Conservation (phyloP, 768 basidiomycete genomes). For the Suillus bovinus region DNA sequence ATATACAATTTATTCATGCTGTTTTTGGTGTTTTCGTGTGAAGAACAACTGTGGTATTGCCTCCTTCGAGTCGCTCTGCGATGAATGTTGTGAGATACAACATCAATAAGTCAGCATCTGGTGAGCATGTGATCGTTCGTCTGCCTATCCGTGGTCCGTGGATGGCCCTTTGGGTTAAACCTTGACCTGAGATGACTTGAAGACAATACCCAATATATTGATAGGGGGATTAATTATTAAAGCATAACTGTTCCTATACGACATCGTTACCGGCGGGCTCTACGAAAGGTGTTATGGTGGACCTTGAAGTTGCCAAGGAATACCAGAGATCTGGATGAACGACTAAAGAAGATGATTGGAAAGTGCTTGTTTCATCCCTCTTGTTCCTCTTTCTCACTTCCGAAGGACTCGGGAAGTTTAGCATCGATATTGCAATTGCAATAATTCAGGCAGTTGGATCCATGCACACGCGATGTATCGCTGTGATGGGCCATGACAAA, state of each 20-base stretch:
- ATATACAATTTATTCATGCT: not conserved
- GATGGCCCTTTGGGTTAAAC: not conserved
- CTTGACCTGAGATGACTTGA: not conserved
- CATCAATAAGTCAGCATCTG: not conserved
- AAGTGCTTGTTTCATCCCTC: not conserved
- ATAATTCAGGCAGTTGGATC: not conserved
- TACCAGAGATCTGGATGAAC: not conserved
- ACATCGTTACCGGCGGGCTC: not conserved
- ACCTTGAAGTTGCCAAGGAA: not conserved
- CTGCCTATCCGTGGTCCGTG: constrained; percentile 14
- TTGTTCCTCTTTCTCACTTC: not conserved
- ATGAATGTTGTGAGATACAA: not conserved
- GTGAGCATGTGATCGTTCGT: not conserved
- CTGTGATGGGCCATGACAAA: not conserved
- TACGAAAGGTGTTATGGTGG: not conserved
- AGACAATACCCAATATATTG: not conserved
- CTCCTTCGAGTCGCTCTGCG: not conserved
- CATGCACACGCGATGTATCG: not conserved
- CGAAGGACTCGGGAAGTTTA: not conserved
- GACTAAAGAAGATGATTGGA: not conserved
- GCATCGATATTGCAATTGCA: not conserved
- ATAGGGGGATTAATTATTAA: not conserved
- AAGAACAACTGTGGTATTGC: not conserved
- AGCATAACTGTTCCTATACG: not conserved
- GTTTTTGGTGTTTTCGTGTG: constrained; percentile 2